phyloP scores from a whole-genome alignment of 1,284 basidiomycete species.

The Cerrena zonata region DNA sequence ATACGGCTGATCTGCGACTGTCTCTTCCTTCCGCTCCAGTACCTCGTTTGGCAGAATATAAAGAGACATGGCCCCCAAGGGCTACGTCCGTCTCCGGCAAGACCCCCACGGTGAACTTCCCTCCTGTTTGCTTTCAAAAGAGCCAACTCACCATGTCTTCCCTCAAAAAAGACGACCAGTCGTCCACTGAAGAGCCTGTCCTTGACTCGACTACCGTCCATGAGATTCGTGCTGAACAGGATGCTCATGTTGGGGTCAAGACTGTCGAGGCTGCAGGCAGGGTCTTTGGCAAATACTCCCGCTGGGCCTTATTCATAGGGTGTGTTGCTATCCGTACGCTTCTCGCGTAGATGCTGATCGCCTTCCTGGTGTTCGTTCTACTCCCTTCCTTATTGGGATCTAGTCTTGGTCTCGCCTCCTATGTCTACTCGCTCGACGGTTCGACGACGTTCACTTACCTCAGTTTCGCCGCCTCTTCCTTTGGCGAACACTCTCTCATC shows the following conservation, averaged over 20 bases:
- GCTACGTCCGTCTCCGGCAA: conserved; percentile 5
- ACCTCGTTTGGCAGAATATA: not conserved
- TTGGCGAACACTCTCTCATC: conserved; percentile 56
- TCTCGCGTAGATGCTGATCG: not conserved
- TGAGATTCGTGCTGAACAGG: conserved; percentile 17
- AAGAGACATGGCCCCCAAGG: conserved; percentile 7
- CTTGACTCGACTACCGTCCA: conserved; percentile 1
- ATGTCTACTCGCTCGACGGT: conserved; percentile 72
- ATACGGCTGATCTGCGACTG: not conserved
- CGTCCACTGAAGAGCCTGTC: conserved; percentile 1
- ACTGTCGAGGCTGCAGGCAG: conserved; percentile 48
- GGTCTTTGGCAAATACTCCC: conserved; percentile 48
- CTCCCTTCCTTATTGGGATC: not conserved
- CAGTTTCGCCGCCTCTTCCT: conserved; percentile 56
- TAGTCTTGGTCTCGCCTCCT: conserved; percentile 64
- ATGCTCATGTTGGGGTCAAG: conserved; percentile 43
- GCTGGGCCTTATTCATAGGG: conserved; percentile 62
- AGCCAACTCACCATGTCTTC: conserved; percentile 5
- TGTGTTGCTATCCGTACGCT: conserved; percentile 21
- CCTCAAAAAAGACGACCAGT: conserved; percentile 8
- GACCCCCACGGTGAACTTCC: conserved; percentile 9
- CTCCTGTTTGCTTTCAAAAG: not conserved
- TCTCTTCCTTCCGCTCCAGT: not conserved
- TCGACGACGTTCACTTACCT: conserved; percentile 67
- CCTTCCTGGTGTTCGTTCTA: not conserved